Conservation (phyloP, 768 basidiomycete species). For the Sporobolomyces pararoseus region DNA sequence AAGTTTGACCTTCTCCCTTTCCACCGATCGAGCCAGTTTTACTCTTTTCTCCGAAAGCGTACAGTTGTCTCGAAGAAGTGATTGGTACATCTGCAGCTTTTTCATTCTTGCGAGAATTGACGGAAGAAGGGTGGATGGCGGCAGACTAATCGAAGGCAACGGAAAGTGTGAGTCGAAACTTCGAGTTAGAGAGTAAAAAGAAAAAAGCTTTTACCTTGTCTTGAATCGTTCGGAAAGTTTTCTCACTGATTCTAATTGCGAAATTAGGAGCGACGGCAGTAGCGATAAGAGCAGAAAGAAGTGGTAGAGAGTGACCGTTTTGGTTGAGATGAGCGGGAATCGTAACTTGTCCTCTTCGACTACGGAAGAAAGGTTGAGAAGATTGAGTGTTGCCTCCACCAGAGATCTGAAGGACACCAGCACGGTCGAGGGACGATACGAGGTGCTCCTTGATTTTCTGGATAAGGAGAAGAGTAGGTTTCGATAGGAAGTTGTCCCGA, state of each 20-base stretch:
- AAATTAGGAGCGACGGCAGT: slow-evolving; percentile 87
- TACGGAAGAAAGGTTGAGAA: slow-evolving; percentile 25
- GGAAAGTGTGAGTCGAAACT: neutral
- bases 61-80: slow-evolving; percentile 65
- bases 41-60: slow-evolving; percentile 78
- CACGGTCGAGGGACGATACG: slow-evolving; percentile 68
- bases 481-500: slow-evolving; percentile 78
- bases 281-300: slow-evolving; percentile 77
- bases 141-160: slow-evolving; percentile 55
- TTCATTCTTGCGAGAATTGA: slow-evolving; percentile 67
- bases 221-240: slow-evolving; percentile 63
- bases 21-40: slow-evolving; percentile 54
- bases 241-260: slow-evolving; percentile 68
- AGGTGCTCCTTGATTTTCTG: slow-evolving; percentile 75
- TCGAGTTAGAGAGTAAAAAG: neutral
- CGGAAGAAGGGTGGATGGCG: slow-evolving; percentile 79
- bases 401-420: slow-evolving; percentile 76
- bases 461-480: slow-evolving; percentile 75
- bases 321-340: slow-evolving; percentile 67
- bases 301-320: slow-evolving; percentile 68
- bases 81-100: slow-evolving; percentile 46
- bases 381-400: slow-evolving; percentile 57
- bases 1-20: slow-evolving; percentile 55
- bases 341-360: slow-evolving; percentile 30
- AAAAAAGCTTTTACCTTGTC: slow-evolving; percentile 68